A percentile compares a stretch with the other conserved stretches of the same genome.
These are phyloP conservation scores for Penicillium desertorum DNA, from an alignment of 495 filamentous ascomycete species.

Conservation along the genomic window DNA sequence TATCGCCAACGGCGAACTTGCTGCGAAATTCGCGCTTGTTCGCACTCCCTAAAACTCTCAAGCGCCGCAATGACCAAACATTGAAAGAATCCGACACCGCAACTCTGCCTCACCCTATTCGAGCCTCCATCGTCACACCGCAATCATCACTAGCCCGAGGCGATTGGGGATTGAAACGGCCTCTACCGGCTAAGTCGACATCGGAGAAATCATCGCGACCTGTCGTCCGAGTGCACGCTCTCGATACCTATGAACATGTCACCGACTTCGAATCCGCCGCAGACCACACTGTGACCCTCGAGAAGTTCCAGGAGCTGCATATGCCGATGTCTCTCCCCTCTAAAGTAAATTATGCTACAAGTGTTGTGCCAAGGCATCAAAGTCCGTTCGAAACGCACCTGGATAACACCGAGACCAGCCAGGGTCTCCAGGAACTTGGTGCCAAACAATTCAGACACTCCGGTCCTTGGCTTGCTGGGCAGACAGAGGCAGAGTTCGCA, in stretches of 20 bases:
- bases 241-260: constrained; percentile 89
- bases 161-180: constrained; percentile 93
- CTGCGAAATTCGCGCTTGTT: constrained; percentile 66
- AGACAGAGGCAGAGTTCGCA: constrained; percentile 70
- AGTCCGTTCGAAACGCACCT: constrained; percentile 52
- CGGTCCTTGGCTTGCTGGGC: constrained; percentile 80
- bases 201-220: constrained; percentile 65
- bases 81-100: constrained; percentile 61
- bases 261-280: constrained; percentile 84
- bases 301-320: constrained; percentile 83
- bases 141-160: constrained; percentile 69
- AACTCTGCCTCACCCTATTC: constrained; percentile 75
- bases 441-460: constrained; percentile 44
- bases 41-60: constrained; percentile 58
- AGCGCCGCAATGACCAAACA: constrained; percentile 43
- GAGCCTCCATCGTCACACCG: constrained; percentile 81
- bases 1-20: constrained; percentile 62
- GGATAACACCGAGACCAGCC: constrained; percentile 49
- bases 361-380: constrained; percentile 34
- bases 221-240: constrained; percentile 63
- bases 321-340: constrained; percentile 59
- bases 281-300: constrained; percentile 76
- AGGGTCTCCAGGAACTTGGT: constrained; percentile 29
- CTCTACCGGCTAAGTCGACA: constrained; percentile 73
- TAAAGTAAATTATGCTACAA: constrained; percentile 33